Base-by-base conservation (phyloP, 345 rosid species). In the Eucalyptus rudis region DNA sequence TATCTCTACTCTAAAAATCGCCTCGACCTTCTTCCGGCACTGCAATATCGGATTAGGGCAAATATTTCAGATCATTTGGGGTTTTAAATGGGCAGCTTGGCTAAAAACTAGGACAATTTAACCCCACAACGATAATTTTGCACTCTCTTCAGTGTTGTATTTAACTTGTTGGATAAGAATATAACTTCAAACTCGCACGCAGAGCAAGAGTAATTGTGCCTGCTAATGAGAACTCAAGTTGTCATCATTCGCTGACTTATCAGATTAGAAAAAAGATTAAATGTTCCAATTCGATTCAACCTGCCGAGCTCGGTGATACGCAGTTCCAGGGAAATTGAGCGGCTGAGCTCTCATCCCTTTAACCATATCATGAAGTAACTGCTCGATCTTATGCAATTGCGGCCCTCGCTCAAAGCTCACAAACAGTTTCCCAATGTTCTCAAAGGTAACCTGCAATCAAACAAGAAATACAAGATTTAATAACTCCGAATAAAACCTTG, bases 371-470 rank as follows among this genome's bases (percentile, higher is more conserved):
- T 52, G 13, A 80, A 89, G 91, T 84, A 89, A 87, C 17, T 52
- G 17, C 17, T 90, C 90, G 13, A 92, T 36, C 33, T 88, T 45
- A 13, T 89, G 90, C 24, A 91, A 54, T 29, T 25, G 45, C 10
- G 93, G 89, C 81, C 93, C 96, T 13, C 90, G 91, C 50, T 94
- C 92, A 10, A 93, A 86, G 87, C 92, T 92, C 9, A 47, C 92
- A 45, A 93, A 94, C 15, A 89, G 68, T 87, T 89, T 88, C 29
- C 92, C 93, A 27, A 93, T 92, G 80, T 88, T 91, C 86, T 92
- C 90, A 20, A 92, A 90, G 27, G 92, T 91, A 89, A 93, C 87
- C 93, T 93, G 90, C 31, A 89, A 29, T 6, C 20, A 27, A 15
- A 10, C 31, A 49, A 86, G 7, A 31, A 3, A 10, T 2, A 54